Percentiles rank a stretch among this genome's conserved stretches.
Conservation (phyloP, 2,329 filamentous ascomycete species). For the Pezizomycotina sp. region DNA sequence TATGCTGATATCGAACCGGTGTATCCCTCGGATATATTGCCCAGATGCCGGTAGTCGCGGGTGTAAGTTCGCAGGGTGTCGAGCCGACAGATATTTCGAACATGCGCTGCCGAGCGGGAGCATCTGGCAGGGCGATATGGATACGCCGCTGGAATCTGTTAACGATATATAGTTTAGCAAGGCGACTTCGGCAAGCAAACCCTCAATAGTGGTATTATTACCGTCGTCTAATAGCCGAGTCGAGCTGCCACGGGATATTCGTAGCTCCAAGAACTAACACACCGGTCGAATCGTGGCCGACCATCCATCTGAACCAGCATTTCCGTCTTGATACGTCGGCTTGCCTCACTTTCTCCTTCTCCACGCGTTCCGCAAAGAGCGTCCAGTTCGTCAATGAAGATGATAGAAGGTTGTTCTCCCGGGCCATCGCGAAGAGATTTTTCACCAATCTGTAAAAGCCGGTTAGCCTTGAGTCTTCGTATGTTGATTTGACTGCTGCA, state of each 20-base stretch:
- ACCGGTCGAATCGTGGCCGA: constrained; percentile 85
- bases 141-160: constrained; percentile 70
- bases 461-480: neutral
- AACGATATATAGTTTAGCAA: constrained; percentile 5
- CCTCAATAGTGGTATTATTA: too few species aligned
- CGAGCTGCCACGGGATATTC: constrained; percentile 97
- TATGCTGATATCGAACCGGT: constrained; percentile 90
- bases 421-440: constrained; percentile 89
- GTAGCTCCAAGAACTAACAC: constrained; percentile 91
- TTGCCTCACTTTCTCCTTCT: constrained; percentile 95
- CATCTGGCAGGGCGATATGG: constrained; percentile 82
- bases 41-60: constrained; percentile 67
- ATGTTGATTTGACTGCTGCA: neutral
- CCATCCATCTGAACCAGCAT: constrained; percentile 98
- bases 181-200: too few species aligned
- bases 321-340: constrained; percentile 93
- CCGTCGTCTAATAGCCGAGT: constrained; percentile 83
- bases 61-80: constrained; percentile 69
- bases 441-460: constrained; percentile 58
- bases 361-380: constrained; percentile 82
- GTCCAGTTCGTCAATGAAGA: constrained; percentile 97
- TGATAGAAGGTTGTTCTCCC: constrained; percentile 97
- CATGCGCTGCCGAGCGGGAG: constrained; percentile 77
- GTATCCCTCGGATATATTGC: constrained; percentile 75
- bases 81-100: constrained; percentile 89